Percentiles rank a stretch among this genome's conserved stretches.
Evolutionary conservation across 305 asterid species (phyloP).

Genomic region (Fraxinus sp.): DNA sequence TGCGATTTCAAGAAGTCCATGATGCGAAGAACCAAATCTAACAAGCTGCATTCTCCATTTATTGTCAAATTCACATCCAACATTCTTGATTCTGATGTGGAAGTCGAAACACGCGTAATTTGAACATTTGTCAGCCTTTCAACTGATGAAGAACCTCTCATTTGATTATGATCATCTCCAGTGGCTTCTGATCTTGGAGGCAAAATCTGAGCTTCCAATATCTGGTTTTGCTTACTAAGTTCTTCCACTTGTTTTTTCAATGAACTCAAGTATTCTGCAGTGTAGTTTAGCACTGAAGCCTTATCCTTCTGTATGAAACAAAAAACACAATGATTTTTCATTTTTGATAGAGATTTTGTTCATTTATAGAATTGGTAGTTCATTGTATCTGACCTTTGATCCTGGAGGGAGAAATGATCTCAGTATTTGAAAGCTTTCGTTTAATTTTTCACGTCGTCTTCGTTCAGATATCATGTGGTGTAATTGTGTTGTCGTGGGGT

Average conservation of each 20-base stretch:
- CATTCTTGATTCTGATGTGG: constrained; percentile 46
- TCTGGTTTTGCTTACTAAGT: constrained; percentile 37
- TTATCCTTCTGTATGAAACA: constrained; percentile 59
- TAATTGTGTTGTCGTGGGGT: constrained; percentile 43
- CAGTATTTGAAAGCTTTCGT: constrained; percentile 61
- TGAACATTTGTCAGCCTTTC: constrained; percentile 37
- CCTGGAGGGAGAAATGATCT: constrained; percentile 72
- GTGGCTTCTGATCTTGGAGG: background rate
- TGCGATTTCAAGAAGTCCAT: constrained; percentile 49
- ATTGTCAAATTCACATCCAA: constrained; percentile 53
- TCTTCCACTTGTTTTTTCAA: constrained; percentile 56
- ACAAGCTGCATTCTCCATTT: constrained; percentile 41
- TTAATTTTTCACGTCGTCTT: constrained; percentile 59
- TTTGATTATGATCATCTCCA: background rate
- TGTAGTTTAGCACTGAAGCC: constrained; percentile 65
- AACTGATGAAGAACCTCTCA: constrained; percentile 8
- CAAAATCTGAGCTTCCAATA: constrained; percentile 40
- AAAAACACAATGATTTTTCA: background rate
- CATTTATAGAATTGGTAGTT: background rate
- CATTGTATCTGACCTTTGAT: constrained; percentile 47
- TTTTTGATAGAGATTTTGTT: background rate
- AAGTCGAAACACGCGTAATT: constrained; percentile 28
- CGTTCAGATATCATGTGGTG: constrained; percentile 76
- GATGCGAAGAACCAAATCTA: constrained; percentile 42
- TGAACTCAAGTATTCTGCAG: constrained; percentile 50